Conservation (phyloP, 164 flowering plant genomes). For the Cinnamomum chago region DNA sequence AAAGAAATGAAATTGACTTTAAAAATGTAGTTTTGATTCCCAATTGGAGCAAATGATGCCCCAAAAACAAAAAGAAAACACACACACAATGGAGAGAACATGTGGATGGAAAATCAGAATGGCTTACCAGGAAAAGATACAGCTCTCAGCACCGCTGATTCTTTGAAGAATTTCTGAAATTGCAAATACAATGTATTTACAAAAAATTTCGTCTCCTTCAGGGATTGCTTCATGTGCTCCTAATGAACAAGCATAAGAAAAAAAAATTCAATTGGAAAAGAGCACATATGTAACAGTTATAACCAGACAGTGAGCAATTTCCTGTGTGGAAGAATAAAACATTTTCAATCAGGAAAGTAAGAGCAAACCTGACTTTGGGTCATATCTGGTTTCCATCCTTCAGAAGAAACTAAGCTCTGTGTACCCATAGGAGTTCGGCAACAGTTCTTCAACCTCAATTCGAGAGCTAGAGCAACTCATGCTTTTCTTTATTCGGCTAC, state of each 20-base stretch:
- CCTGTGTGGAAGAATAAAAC: background rate
- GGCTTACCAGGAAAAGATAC: background rate
- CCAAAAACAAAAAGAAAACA: background rate
- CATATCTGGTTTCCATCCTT: slow-evolving; percentile 2
- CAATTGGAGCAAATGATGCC: too few species aligned
- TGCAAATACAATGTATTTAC: background rate
- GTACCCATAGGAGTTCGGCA: slow-evolving; percentile 57
- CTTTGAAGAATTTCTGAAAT: background rate
- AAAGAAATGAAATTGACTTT: background rate
- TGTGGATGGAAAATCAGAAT: too few species aligned
- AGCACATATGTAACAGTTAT: background rate
- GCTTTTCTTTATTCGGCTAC: slow-evolving; percentile 54
- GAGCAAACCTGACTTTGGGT: background rate
- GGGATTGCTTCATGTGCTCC: background rate
- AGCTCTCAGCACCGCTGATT: background rate
- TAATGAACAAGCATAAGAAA: background rate
- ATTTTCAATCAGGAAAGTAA: background rate
- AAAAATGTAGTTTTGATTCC: background rate
- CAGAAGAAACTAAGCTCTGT: slow-evolving; percentile 50
- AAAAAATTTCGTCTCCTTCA: background rate
- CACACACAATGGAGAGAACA: too few species aligned
- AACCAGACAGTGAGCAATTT: background rate
- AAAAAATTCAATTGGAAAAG: background rate
- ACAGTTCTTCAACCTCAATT: slow-evolving; percentile 78
- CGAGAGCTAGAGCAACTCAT: slow-evolving; percentile 59